Percentiles rank a stretch among this genome's conserved stretches.
Evolutionary conservation across 1,284 basidiomycete genomes (phyloP).

Genomic region (Mycena citricolor): DNA sequence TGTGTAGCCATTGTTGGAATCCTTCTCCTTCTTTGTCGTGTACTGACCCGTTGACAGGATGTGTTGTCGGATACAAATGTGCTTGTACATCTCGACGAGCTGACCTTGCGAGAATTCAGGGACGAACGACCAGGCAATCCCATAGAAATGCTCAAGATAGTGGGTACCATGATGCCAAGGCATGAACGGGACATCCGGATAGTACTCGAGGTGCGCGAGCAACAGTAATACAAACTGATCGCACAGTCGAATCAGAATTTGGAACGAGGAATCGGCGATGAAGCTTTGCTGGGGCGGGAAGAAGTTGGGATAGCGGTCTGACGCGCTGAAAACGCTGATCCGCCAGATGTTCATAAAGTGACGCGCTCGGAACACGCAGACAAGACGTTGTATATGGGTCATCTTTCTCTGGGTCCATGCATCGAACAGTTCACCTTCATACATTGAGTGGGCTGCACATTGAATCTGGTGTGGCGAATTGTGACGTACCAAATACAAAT

Average conservation of each 20-base stretch:
- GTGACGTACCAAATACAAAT: conserved; percentile 6
- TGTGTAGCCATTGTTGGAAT: conserved; percentile 8
- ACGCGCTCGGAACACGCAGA: conserved; percentile 5
- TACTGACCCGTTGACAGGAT: conserved; percentile 5
- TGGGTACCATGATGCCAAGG: conserved; percentile 7
- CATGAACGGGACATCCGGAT: conserved; percentile 10
- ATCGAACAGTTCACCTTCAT: conserved; percentile 8
- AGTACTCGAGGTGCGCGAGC: conserved; percentile 10
- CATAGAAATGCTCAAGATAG: conserved; percentile 12
- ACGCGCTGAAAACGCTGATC: neutral
- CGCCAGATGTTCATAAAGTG: conserved; percentile 14
- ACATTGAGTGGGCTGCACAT: neutral
- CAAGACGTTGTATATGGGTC: conserved; percentile 9
- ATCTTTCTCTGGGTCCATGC: conserved; percentile 11
- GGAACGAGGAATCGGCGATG: conserved; percentile 8
- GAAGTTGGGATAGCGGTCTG: conserved; percentile 5
- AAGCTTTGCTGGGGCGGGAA: conserved; percentile 13
- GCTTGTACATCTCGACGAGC: conserved; percentile 14
- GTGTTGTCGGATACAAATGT: conserved; percentile 9
- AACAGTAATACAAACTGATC: conserved; percentile 11
- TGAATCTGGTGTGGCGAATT: neutral
- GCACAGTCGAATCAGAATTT: conserved; percentile 10
- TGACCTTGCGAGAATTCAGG: conserved; percentile 7
- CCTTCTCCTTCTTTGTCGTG: conserved; percentile 5
- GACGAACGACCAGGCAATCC: conserved; percentile 4